Percentiles rank a stretch among this genome's conserved stretches.
phyloP scores from a whole-genome alignment of 2,329 filamentous ascomycete species.

The Tolypocladium tropicale region DNA sequence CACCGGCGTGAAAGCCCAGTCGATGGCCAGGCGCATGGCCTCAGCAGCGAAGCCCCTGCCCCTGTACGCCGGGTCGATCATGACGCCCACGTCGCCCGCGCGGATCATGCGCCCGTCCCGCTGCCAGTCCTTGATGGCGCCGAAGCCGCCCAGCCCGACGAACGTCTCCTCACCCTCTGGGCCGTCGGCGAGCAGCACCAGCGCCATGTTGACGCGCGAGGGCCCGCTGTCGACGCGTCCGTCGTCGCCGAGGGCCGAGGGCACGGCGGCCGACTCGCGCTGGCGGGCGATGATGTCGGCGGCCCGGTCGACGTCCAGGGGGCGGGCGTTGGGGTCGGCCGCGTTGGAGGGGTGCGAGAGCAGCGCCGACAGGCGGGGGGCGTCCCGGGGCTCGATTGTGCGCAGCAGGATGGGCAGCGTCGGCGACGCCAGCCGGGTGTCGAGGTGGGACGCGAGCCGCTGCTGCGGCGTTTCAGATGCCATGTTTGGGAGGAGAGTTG shows the following conservation, averaged over 20 bases:
- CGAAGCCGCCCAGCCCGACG: slow-evolving; percentile 18
- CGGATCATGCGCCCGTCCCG: slow-evolving; percentile 8
- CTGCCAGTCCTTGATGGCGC: slow-evolving; percentile 14
- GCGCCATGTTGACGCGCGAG: slow-evolving; percentile 13
- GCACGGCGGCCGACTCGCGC: slow-evolving; percentile 14
- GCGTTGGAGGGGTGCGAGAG: slow-evolving; percentile 11
- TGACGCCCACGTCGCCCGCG: slow-evolving; percentile 16
- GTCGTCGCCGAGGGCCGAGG: slow-evolving; percentile 8
- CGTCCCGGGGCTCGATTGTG: slow-evolving; percentile 12
- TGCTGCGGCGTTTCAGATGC: background rate
- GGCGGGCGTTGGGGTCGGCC: slow-evolving; percentile 7
- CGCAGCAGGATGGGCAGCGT: slow-evolving; percentile 15
- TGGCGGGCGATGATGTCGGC: slow-evolving; percentile 9
- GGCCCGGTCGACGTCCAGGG: slow-evolving; percentile 8
- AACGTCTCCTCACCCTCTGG: slow-evolving; percentile 1
- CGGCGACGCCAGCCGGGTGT: slow-evolving; percentile 10
- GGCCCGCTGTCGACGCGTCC: slow-evolving; percentile 11
- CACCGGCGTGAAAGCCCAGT: slow-evolving; percentile 14
- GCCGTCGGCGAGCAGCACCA: slow-evolving; percentile 8
- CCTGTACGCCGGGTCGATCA: slow-evolving; percentile 13
- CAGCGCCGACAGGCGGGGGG: slow-evolving; percentile 11
- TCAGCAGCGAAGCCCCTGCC: slow-evolving; percentile 14
- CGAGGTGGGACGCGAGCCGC: slow-evolving; percentile 10
- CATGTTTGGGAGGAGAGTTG: background rate
- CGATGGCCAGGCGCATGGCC: slow-evolving; percentile 13